Percentiles rank a stretch among this genome's conserved stretches.
These are phyloP conservation scores for Avena eriantha DNA, from an alignment of 176 grass and related monocot genomes.

Conservation along the genomic window DNA sequence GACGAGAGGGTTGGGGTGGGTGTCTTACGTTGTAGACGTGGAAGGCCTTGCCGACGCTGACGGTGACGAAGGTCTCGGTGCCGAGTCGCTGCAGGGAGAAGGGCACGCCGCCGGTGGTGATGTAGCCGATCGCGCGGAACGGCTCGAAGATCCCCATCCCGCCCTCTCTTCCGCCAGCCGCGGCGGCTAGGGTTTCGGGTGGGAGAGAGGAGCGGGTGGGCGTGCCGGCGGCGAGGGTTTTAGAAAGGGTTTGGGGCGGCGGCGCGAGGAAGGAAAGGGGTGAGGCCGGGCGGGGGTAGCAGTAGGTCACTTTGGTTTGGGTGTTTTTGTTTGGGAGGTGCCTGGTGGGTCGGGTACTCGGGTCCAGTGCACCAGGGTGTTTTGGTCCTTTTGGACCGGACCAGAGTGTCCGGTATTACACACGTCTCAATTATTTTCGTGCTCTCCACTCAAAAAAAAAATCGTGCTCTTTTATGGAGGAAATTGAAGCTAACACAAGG, in stretches of 20 bases:
- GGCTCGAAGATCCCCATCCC: conserved; percentile 95
- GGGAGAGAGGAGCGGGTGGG: no score
- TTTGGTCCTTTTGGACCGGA: not conserved
- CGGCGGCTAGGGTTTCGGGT: not conserved
- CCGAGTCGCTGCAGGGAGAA: conserved; percentile 92
- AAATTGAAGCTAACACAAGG: no score
- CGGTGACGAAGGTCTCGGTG: conserved; percentile 89
- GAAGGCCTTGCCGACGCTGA: conserved; percentile 92
- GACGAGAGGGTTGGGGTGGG: not conserved
- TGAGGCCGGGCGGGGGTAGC: not conserved
- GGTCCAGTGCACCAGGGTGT: not conserved
- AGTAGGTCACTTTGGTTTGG: conserved; percentile 23
- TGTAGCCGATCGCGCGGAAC: conserved; percentile 92
- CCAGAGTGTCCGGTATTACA: no score
- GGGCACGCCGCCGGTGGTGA: conserved; percentile 73
- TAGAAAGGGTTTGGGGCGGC: conserved; percentile 46
- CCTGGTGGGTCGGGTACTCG: not conserved
- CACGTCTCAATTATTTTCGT: no score
- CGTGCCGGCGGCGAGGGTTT: conserved; percentile 56
- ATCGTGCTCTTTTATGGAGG: no score
- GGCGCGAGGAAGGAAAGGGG: conserved; percentile 27
- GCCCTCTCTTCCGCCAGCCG: not conserved
- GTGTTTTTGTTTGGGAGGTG: not conserved
- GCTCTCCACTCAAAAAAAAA: no score
- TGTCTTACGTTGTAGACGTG: conserved; percentile 83